A percentile compares a stretch with the other conserved stretches of the same genome.
These are phyloP conservation scores for Aurantiochytrium sp. DNA, from an alignment of 108 stramenopile genomes.

Conservation along the genomic window DNA sequence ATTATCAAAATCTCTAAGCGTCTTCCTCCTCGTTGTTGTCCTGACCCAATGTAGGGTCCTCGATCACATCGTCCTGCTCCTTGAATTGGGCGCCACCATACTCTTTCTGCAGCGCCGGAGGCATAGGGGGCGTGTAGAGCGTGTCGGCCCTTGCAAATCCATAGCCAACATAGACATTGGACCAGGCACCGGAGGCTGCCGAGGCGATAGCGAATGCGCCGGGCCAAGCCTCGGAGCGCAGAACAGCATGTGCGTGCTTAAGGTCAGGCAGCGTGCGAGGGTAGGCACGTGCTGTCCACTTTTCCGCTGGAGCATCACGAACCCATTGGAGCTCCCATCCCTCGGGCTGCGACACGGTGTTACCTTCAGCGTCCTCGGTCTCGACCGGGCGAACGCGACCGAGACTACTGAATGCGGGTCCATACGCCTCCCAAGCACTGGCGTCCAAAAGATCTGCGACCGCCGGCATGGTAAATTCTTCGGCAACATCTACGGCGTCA, in stretches of 20 bases:
- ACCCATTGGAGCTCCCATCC: constrained; percentile 36
- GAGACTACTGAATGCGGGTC: constrained; percentile 39
- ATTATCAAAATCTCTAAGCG: background rate
- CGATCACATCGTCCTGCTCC: constrained; percentile 13
- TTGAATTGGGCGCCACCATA: background rate
- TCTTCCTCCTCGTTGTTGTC: constrained; percentile 23
- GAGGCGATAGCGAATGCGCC: constrained; percentile 47
- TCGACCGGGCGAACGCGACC: constrained; percentile 40
- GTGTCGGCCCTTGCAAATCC: background rate
- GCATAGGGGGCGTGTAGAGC: background rate
- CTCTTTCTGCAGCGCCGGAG: background rate
- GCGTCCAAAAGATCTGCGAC: constrained; percentile 25
- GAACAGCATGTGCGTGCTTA: constrained; percentile 23
- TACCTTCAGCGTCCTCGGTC: constrained; percentile 32
- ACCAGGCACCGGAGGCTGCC: constrained; percentile 29
- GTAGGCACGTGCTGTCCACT: constrained; percentile 37
- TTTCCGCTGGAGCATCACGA: constrained; percentile 38
- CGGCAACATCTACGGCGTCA: constrained; percentile 39
- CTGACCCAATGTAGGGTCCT: constrained; percentile 11
- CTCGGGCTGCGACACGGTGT: constrained; percentile 22
- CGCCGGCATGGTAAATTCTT: constrained; percentile 41
- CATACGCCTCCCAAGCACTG: constrained; percentile 48
- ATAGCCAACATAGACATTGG: constrained; percentile 50
- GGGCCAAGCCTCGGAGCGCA: constrained; percentile 34
- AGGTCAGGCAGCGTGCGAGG: constrained; percentile 31